A percentile compares a stretch with the other conserved stretches of the same genome.
phyloP scores from a whole-genome alignment of 805 yeast species.

The Ogataea populi-albae region DNA sequence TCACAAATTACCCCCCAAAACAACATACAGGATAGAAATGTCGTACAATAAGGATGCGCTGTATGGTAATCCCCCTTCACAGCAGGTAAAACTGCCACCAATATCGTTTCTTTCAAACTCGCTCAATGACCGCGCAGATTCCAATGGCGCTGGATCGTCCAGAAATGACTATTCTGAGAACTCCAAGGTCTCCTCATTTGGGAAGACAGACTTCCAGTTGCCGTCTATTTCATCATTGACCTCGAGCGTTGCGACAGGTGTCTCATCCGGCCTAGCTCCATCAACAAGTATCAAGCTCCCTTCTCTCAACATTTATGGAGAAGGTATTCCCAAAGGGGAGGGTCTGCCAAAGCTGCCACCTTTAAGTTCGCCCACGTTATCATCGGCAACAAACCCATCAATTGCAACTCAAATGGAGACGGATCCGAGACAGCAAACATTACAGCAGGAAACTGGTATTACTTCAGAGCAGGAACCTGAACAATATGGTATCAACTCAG shows the following conservation, averaged over 20 bases:
- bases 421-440: too few relatives aligned
- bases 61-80: not conserved
- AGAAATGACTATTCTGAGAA: constrained; percentile 1
- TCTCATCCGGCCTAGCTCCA: not conserved
- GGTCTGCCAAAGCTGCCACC: too few relatives aligned
- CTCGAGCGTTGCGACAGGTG: constrained; percentile 4
- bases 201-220: constrained; percentile 27
- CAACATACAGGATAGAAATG: too few relatives aligned
- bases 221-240: constrained; percentile 40
- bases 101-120: constrained; percentile 23
- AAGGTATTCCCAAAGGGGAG: too few relatives aligned
- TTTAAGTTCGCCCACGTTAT: too few relatives aligned
- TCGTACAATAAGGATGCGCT: constrained; percentile 1
- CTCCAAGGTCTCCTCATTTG: constrained; percentile 8
- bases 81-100: constrained; percentile 26
- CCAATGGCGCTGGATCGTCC: constrained; percentile 3
- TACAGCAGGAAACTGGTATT: too few relatives aligned
- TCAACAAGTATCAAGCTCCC: constrained; percentile 17
- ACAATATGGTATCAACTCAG: too few relatives aligned
- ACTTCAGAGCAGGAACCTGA: too few relatives aligned
- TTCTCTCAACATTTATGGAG: constrained; percentile 9
- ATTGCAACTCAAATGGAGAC: too few relatives aligned
- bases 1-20: too few relatives aligned
- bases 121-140: constrained; percentile 5
- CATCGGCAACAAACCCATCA: too few relatives aligned